Evolutionary conservation across 176 grass and related monocot species (phyloP).

Genomic region (Neostapfia colusana): DNA sequence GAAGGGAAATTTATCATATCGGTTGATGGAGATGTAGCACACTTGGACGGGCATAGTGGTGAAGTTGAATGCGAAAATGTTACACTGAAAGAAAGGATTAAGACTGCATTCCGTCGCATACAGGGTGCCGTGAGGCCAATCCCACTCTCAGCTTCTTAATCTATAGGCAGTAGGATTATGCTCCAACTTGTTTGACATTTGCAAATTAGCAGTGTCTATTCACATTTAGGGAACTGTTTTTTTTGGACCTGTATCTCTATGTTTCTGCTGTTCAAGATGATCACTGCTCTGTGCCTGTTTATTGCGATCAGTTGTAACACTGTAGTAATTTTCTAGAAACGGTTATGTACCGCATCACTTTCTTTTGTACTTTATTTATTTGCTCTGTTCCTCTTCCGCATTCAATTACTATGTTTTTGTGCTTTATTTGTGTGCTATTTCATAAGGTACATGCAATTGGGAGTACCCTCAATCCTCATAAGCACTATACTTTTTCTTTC

Average conservation of each 20-base stretch:
- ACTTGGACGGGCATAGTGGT: constrained; percentile 66
- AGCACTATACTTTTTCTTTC: too few species aligned
- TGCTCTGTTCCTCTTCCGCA: not conserved
- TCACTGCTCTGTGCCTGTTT: not conserved
- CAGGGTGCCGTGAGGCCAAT: constrained; percentile 74
- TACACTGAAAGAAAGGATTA: constrained; percentile 67
- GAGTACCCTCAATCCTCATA: not conserved
- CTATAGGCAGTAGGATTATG: not conserved
- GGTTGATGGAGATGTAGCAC: constrained; percentile 63
- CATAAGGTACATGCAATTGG: not conserved
- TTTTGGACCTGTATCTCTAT: not conserved
- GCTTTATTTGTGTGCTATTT: not conserved
- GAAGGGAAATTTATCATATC: constrained; percentile 74
- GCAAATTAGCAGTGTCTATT: not conserved
- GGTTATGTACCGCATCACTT: not conserved
- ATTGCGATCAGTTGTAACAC: constrained; percentile 1
- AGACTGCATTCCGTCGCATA: constrained; percentile 63
- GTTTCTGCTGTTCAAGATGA: not conserved
- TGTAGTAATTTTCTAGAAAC: constrained; percentile 2
- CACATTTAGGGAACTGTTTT: not conserved
- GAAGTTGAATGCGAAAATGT: constrained; percentile 74
- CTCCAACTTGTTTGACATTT: not conserved
- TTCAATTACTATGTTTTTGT: not conserved
- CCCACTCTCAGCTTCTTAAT: constrained; percentile 57
- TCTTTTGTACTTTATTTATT: not conserved